Evolutionary conservation across 345 rosid species (phyloP).

Genomic region (Ceriops tagal): DNA sequence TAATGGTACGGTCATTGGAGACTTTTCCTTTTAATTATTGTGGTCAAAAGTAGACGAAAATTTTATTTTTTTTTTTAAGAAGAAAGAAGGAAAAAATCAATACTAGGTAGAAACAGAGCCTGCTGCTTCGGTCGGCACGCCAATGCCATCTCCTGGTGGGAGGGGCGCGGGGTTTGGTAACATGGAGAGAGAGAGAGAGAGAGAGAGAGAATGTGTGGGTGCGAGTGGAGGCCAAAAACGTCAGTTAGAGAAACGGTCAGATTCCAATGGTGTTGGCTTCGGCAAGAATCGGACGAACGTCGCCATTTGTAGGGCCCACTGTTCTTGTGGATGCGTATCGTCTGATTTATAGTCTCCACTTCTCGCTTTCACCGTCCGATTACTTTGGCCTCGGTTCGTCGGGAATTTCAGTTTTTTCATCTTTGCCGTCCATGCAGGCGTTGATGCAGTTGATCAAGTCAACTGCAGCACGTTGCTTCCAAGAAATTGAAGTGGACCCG

Average conservation of each 20-base stretch:
- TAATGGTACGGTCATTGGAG: not conserved
- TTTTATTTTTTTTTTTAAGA: not conserved
- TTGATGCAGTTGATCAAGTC: not conserved
- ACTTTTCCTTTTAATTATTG: not conserved
- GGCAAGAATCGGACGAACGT: too few species aligned
- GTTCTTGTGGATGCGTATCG: not conserved
- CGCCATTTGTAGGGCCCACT: too few species aligned
- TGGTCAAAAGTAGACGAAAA: not conserved
- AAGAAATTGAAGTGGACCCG: not conserved
- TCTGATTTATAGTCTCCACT: not conserved
- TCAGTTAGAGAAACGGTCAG: constrained; percentile 17
- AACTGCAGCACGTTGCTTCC: not conserved
- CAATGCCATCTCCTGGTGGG: constrained; percentile 5
- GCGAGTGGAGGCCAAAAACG: constrained; percentile 5
- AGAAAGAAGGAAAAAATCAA: not conserved
- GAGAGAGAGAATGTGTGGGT: too few species aligned
- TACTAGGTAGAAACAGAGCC: not conserved
- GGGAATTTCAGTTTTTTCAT: too few species aligned
- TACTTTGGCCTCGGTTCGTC: too few species aligned
- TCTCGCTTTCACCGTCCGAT: not conserved
- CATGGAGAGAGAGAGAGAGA: not conserved
- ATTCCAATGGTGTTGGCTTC: not conserved
- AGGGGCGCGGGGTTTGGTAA: not conserved
- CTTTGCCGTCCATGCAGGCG: too few species aligned
- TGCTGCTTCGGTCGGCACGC: constrained; percentile 14